Percentiles rank a stretch among this genome's conserved stretches.
Conservation (phyloP, 75 land plant genomes). For the Picea glauca region DNA sequence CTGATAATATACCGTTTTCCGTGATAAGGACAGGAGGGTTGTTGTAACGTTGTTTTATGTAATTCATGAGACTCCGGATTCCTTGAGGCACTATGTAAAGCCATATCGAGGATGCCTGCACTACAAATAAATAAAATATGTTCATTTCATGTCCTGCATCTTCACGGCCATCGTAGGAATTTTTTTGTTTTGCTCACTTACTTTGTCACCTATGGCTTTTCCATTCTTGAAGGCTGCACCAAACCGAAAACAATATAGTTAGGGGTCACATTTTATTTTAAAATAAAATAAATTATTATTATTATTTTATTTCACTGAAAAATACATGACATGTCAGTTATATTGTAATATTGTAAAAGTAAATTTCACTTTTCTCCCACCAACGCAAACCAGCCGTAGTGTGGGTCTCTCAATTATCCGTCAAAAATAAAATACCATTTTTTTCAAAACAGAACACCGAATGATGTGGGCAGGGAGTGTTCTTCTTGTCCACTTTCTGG, state of each 20-base stretch:
- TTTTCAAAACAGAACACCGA: too few relatives aligned
- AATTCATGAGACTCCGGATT: slow-evolving; percentile 15
- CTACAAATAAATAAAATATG: neutral
- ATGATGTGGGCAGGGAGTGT: too few relatives aligned
- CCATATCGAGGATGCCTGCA: slow-evolving; percentile 35
- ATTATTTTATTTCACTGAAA: too few relatives aligned
- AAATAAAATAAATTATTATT: too few relatives aligned
- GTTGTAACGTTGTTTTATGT: slow-evolving; percentile 17
- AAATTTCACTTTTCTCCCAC: too few relatives aligned
- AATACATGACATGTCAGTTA: too few relatives aligned
- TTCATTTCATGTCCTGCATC: neutral
- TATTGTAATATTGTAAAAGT: too few relatives aligned
- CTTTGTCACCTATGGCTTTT: slow-evolving; percentile 62
- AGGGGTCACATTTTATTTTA: neutral
- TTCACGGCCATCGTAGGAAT: too few relatives aligned
- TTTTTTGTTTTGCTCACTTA: neutral
- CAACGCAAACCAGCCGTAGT: too few relatives aligned
- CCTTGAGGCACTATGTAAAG: slow-evolving; percentile 37
- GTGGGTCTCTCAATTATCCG: too few relatives aligned
- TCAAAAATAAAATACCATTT: too few relatives aligned
- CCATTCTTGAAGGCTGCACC: slow-evolving; percentile 49
- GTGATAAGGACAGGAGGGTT: slow-evolving; percentile 36
- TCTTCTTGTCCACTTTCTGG: too few relatives aligned
- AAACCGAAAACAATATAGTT: neutral
- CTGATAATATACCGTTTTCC: slow-evolving; percentile 28